Conservation (phyloP, 2,329 filamentous ascomycete genomes). For the Taxawa tesnikishii region DNA sequence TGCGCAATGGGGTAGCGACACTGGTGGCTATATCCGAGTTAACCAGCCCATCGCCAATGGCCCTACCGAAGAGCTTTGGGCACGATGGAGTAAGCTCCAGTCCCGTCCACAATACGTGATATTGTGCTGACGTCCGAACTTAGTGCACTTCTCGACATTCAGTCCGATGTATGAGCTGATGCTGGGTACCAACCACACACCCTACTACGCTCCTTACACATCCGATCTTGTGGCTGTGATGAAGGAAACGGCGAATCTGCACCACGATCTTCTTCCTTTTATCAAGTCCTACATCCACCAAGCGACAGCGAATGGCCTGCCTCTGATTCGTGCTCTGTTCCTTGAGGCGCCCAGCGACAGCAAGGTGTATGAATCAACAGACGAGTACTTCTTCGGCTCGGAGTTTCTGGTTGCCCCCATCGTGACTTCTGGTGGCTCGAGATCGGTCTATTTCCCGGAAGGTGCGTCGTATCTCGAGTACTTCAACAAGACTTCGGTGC, state of each 20-base stretch:
- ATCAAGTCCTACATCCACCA: slow-evolving; percentile 20
- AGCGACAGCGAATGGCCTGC: slow-evolving; percentile 18
- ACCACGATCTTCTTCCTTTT: slow-evolving; percentile 21
- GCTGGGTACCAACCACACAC: slow-evolving; percentile 17
- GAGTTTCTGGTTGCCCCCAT: slow-evolving; percentile 23
- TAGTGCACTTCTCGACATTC: slow-evolving; percentile 27
- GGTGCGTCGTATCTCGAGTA: slow-evolving; percentile 20
- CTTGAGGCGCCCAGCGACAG: slow-evolving; percentile 19
- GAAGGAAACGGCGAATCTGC: slow-evolving; percentile 19
- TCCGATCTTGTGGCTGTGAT: slow-evolving; percentile 17
- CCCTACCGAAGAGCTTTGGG: slow-evolving; percentile 16
- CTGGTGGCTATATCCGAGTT: slow-evolving; percentile 21
- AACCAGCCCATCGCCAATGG: slow-evolving; percentile 10
- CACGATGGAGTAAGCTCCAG: too few species aligned
- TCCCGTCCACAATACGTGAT: too few species aligned
- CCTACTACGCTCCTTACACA: slow-evolving; percentile 23
- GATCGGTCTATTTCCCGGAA: slow-evolving; percentile 21
- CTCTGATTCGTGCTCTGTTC: slow-evolving; percentile 22
- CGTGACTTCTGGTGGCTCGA: slow-evolving; percentile 14
- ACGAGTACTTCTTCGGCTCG: slow-evolving; percentile 22
- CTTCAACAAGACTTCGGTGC: slow-evolving; percentile 16
- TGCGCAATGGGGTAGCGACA: slow-evolving; percentile 22
- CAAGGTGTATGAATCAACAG: slow-evolving; percentile 13
- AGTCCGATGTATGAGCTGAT: slow-evolving; percentile 24
- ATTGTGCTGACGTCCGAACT: too few species aligned